Evolutionary conservation across 2,329 filamentous ascomycete species (phyloP).

Genomic region (Phaeosphaeriaceae sp.): DNA sequence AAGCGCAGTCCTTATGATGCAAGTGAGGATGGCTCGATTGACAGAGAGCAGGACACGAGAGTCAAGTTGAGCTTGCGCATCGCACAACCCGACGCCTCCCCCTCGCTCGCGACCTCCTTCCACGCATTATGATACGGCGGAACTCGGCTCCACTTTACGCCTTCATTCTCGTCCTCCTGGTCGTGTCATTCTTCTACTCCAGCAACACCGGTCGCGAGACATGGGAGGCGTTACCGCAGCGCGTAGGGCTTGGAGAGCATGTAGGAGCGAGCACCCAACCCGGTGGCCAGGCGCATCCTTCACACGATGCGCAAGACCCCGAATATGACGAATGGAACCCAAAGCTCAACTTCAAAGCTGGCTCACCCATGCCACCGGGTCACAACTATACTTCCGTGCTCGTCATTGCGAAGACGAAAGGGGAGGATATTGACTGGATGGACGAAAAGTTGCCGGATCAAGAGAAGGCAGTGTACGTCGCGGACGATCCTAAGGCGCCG

Average conservation of each 20-base stretch:
- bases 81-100: neutral
- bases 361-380: conserved; percentile 49
- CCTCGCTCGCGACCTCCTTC: conserved; percentile 3
- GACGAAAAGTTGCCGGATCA: conserved; percentile 59
- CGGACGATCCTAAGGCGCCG: conserved; percentile 56
- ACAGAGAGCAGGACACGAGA: conserved; percentile 2
- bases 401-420: conserved; percentile 61
- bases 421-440: conserved; percentile 64
- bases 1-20: conserved; percentile 10
- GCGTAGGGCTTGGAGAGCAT: conserved; percentile 50
- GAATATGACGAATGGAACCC: conserved; percentile 49
- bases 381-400: conserved; percentile 62
- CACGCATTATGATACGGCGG: conserved; percentile 34
- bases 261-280: conserved; percentile 23
- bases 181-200: conserved; percentile 52
- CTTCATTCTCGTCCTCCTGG: conserved; percentile 32
- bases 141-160: conserved; percentile 42
- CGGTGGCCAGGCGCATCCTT: conserved; percentile 8
- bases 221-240: conserved; percentile 50
- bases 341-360: conserved; percentile 39
- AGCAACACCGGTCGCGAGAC: conserved; percentile 38
- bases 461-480: conserved; percentile 58
- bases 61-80: neutral
- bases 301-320: conserved; percentile 25
- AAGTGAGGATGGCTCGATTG: conserved; percentile 4